phyloP scores from a whole-genome alignment of 2,329 filamentous ascomycete species.

The Exophiala lecanii-corni region DNA sequence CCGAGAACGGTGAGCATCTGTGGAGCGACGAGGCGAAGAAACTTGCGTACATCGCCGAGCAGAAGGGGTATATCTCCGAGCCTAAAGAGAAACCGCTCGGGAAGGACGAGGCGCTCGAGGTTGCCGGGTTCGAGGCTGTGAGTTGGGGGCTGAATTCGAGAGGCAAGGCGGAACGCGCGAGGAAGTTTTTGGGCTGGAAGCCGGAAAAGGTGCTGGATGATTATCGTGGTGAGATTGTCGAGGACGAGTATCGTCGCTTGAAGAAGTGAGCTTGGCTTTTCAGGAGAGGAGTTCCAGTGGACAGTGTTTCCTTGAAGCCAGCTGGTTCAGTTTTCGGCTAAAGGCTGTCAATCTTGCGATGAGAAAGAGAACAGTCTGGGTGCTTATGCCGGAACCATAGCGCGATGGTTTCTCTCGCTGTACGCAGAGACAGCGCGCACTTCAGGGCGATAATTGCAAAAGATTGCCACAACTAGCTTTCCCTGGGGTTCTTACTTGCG shows the following conservation, averaged over 20 bases:
- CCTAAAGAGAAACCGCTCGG: conserved; percentile 35
- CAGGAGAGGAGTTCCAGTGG: too few species aligned
- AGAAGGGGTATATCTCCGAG: conserved; percentile 47
- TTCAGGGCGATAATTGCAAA: too few species aligned
- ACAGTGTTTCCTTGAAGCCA: too few species aligned
- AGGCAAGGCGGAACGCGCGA: conserved; percentile 50
- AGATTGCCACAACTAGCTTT: too few species aligned
- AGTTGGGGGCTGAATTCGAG: conserved; percentile 59
- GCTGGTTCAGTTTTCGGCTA: too few species aligned
- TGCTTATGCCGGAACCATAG: too few species aligned
- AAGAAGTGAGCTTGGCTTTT: too few species aligned
- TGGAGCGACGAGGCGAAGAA: conserved; percentile 59
- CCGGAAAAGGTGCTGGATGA: conserved; percentile 51
- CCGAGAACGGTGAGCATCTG: conserved; percentile 55
- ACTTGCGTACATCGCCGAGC: conserved; percentile 53
- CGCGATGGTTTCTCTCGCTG: too few species aligned
- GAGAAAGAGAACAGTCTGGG: too few species aligned
- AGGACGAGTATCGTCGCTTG: conserved; percentile 22
- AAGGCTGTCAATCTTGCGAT: too few species aligned
- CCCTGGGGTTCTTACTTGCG: too few species aligned
- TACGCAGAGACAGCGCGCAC: too few species aligned
- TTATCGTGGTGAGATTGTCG: conserved; percentile 50
- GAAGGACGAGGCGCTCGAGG: conserved; percentile 42
- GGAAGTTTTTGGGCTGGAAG: conserved; percentile 55
- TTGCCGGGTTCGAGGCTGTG: conserved; percentile 46